phyloP scores from a whole-genome alignment of 306 rosid species.

The Mimosa pudica region DNA sequence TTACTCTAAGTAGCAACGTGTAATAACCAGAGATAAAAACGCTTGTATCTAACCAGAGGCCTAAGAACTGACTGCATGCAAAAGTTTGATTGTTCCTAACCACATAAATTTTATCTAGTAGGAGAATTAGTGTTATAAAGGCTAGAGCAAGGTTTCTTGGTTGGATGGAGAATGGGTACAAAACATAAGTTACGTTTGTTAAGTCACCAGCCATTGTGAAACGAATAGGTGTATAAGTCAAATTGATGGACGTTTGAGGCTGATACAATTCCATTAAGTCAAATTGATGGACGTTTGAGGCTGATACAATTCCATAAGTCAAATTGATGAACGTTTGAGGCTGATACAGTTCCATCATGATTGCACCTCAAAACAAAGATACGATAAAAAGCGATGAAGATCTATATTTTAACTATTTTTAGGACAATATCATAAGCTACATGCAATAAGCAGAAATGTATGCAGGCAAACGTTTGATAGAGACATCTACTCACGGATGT shows the following conservation, averaged over 20 bases:
- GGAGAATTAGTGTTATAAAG: not conserved
- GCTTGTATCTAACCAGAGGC: not conserved
- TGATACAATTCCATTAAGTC: not conserved
- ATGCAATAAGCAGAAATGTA: not conserved
- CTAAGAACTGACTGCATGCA: not conserved
- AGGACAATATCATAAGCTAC: not conserved
- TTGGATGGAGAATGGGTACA: not conserved
- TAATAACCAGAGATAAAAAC: not conserved
- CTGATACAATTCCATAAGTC: not conserved
- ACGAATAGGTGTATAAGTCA: not conserved
- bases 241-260: not conserved
- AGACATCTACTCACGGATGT: not conserved
- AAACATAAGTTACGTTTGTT: not conserved
- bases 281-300: too few relatives aligned
- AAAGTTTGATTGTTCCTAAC: not conserved
- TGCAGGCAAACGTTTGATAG: not conserved
- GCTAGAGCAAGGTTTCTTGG: not conserved
- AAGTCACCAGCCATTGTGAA: constrained; percentile 19
- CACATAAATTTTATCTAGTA: not conserved
- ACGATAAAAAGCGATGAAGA: not conserved
- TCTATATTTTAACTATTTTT: not conserved
- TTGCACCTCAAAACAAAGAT: not conserved
- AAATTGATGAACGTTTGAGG: not conserved
- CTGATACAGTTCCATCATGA: not conserved
- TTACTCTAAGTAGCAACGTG: constrained; percentile 27